Percentiles rank a stretch among this genome's conserved stretches.
Conservation (phyloP, 2,329 filamentous ascomycete genomes). For the Botryotinia calthae region DNA sequence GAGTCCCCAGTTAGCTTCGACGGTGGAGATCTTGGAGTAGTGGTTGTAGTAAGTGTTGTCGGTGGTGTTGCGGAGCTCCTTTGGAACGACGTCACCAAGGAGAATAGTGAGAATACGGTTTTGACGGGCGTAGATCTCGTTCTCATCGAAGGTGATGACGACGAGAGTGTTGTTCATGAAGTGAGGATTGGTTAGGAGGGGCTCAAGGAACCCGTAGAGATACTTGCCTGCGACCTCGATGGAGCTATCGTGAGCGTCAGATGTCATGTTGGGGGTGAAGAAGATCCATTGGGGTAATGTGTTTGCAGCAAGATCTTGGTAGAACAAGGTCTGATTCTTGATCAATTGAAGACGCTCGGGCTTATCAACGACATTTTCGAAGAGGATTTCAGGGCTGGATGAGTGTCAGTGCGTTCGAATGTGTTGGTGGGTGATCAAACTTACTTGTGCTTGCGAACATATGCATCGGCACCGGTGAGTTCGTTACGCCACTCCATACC, state of each 20-base stretch:
- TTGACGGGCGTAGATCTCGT: conserved; percentile 61
- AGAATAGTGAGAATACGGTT: conserved; percentile 72
- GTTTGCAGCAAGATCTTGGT: conserved; percentile 60
- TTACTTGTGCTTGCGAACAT: conserved; percentile 79
- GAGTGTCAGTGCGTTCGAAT: not conserved
- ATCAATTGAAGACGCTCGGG: conserved; percentile 61
- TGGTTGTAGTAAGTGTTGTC: conserved; percentile 72
- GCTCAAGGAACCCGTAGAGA: conserved; percentile 65
- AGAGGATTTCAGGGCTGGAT: conserved; percentile 54
- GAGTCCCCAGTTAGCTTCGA: conserved; percentile 65
- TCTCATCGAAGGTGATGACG: conserved; percentile 78
- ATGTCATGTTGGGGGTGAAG: conserved; percentile 52
- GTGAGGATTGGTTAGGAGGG: conserved; percentile 64
- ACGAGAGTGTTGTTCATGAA: conserved; percentile 77
- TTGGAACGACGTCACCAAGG: conserved; percentile 70
- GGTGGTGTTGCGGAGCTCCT: conserved; percentile 61
- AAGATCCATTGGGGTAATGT: conserved; percentile 64
- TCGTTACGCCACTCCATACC: conserved; percentile 63
- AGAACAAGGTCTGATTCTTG: conserved; percentile 72
- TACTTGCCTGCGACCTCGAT: conserved; percentile 68
- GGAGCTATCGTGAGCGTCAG: conserved; percentile 71
- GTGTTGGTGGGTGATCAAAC: conserved; percentile 23
- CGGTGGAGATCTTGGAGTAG: conserved; percentile 66
- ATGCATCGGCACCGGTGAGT: conserved; percentile 65
- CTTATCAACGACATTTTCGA: conserved; percentile 60